Evolutionary conservation across 2,329 filamentous ascomycete species (phyloP).

Genomic region (Lomentospora prolificans): DNA sequence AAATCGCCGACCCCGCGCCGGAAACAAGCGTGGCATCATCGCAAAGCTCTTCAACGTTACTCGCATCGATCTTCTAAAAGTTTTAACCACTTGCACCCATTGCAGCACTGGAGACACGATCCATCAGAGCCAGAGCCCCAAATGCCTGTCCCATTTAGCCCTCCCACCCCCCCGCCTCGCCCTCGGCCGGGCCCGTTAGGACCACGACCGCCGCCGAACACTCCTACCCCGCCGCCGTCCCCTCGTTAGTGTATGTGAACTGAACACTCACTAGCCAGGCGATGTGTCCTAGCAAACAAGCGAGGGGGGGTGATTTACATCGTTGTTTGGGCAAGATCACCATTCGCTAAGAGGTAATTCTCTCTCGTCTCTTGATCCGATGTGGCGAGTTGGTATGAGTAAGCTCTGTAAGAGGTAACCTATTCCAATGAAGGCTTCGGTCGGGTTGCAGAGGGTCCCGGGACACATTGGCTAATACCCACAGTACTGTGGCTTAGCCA

Average conservation of each 20-base stretch:
- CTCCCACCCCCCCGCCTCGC: constrained; percentile 2
- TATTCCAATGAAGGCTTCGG: neutral
- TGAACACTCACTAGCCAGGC: neutral
- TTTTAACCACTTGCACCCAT: neutral
- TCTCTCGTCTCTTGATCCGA: too few relatives aligned
- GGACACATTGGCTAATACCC: neutral
- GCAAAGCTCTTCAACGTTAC: neutral
- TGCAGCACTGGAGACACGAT: neutral
- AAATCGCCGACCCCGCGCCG: too few relatives aligned
- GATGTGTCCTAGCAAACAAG: neutral
- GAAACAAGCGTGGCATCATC: neutral
- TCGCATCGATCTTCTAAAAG: neutral
- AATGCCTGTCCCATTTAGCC: neutral
- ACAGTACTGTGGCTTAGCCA: neutral
- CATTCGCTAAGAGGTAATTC: too few relatives aligned
- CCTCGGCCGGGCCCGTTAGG: constrained; percentile 3
- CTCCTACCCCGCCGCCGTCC: constrained; percentile 4
- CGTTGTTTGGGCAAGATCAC: too few relatives aligned
- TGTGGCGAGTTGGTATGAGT: too few relatives aligned
- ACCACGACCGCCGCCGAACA: constrained; percentile 3
- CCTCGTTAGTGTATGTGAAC: neutral
- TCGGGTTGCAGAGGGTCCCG: neutral
- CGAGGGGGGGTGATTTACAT: too few relatives aligned
- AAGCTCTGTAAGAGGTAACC: neutral
- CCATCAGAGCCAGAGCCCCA: neutral